Base-by-base conservation (phyloP, 495 filamentous ascomycete genomes). In the Penicillium lividum region DNA sequence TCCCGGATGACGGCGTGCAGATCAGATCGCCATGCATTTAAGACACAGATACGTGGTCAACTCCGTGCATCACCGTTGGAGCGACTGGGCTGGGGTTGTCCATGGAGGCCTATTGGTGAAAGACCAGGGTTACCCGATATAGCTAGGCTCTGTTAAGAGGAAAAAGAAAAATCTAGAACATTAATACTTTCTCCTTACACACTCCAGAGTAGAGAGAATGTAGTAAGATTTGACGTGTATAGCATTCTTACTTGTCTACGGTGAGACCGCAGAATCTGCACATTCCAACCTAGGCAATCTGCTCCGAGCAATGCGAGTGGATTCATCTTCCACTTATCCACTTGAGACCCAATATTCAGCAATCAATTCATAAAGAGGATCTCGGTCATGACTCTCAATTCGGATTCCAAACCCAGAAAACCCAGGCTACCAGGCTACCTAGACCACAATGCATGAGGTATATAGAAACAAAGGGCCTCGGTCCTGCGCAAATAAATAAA, bases 1-100 rank as follows among this genome's bases (percentile, higher is more conserved):
- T 69, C 67, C 61, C 53, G 46, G 60, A 49, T 67, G 67, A 70
- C 62, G 65, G 67, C 61, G 62, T 74, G 73, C 71, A 70, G 71
- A 73, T 76, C 71, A 16, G 73, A 74, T 74, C 68, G 73, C 64
- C 71, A 61, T 57, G 58, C 61, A 43, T 53, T 68, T 71, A 65
- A 73, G 66, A 73, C 66, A 71, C 36, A 36, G 42, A 51, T 68
- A 67, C 64, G 64, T 67, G 64, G 64, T 68, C 62, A 57, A 66
- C 51, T 66, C 60, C 42, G 54, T 60, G 59, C 59, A 63, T 62
- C 59, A 30, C 61, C 63, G 64, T 69, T 69, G 61, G 59, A 54
- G 36, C 50, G 56, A 28, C 42, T 51, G 54, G 51, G 57, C 56
- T 46, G 40, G 45, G 38, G 45, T 53, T 28, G 50, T 40, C 15